Evolutionary conservation across 805 yeast species (phyloP).

Genomic region (Pichia occidentalis): DNA sequence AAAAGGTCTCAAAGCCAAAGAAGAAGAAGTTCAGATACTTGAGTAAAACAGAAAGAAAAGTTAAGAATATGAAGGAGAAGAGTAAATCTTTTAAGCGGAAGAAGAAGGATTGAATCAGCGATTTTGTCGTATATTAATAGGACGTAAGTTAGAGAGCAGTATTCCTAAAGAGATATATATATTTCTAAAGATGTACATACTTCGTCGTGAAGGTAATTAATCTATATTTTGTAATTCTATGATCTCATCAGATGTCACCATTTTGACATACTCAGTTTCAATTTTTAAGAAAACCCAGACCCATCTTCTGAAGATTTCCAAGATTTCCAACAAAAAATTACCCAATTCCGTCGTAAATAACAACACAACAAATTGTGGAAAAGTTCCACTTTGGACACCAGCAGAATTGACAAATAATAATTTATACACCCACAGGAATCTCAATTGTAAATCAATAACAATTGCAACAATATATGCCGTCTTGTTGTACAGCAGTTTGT

Average conservation of each 20-base stretch:
- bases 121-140: too few relatives aligned
- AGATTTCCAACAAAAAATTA: conserved; percentile 55
- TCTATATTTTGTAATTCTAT: conserved; percentile 21
- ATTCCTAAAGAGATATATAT: conserved; percentile 1
- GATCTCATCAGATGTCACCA: conserved; percentile 13
- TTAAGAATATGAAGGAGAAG: conserved; percentile 41
- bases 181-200: conserved; percentile 3
- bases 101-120: conserved; percentile 25
- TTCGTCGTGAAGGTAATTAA: not conserved
- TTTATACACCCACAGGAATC: conserved; percentile 74
- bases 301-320: conserved; percentile 81
- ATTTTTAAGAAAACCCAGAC: conserved; percentile 82
- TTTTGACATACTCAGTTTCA: conserved; percentile 60
- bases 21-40: conserved; percentile 86
- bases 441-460: conserved; percentile 50
- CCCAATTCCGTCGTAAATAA: conserved; percentile 47
- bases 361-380: conserved; percentile 19
- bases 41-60: conserved; percentile 70
- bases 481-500: conserved; percentile 27
- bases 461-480: conserved; percentile 52
- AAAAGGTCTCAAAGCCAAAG: conserved; percentile 30
- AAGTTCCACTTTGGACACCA: not conserved
- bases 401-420: conserved; percentile 16
- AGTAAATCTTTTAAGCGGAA: conserved; percentile 21
- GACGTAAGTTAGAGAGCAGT: too few relatives aligned